Evolutionary conservation across 352 stramenopile genomes (phyloP), one percentile per base, ranked within the genome.

Genomic region (Globisporangium emineosum): DNA sequence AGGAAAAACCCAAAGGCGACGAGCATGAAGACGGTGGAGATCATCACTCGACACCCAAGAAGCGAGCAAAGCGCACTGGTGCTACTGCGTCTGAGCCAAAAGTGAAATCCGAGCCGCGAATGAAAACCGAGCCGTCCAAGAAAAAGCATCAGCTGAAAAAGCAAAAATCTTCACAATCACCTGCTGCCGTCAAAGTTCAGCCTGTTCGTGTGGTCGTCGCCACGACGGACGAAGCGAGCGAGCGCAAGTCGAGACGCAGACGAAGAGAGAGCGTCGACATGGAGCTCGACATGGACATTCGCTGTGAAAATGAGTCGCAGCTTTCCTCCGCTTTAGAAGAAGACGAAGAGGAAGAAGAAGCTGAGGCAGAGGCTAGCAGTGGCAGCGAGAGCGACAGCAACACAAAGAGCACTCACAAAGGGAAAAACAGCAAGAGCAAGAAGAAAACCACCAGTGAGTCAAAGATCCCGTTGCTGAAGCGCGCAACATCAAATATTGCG

Each of bases 281-380:
- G 62, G 79, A 87, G 42, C 68, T 88, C 21, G 72, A 90, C 15
- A 70, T 90, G 64, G 76, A 88, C 32, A 70, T 88, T 21, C 65
- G 62, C 64, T 71, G 65, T n/a, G 53, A 52, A 21, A 56, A 67
- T 29, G 42, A 59, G 30, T 68, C 62, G 12, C 21, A 52, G 8
- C 45, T 57, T 8, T 30, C 13, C 4, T 57, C 60, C 0, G 45
- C 54, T 9, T 63, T 66, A 59, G 25, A 56, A 12, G 61, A 58
- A 13, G 50, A 29, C 1, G 63, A 70, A 35, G 53, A 54, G 2
- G 60, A 66, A 40, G 66, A 65, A 3, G 59, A 68, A 23, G 54
- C 65, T 2, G 59, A 62, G 33, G 51, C 65, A 2, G 59, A 62
- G 33, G 51, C 66, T 71, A 52, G 64, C 4, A 42, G 23, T 13